Evolutionary conservation across 208 protist genomes (phyloP).

Genomic region (Crithidia thermophila): DNA sequence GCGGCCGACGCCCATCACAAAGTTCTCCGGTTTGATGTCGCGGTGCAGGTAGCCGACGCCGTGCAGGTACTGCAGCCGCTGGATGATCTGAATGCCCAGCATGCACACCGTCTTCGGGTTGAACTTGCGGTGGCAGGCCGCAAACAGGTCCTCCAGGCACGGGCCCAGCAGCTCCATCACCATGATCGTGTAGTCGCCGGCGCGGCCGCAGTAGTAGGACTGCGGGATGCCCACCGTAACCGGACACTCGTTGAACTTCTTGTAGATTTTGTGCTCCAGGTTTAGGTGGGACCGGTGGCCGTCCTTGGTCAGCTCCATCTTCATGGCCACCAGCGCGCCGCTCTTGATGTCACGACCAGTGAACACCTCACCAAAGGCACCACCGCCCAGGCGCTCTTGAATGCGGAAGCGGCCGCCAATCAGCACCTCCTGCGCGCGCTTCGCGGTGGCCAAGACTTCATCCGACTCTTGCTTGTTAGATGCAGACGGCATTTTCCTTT

Average conservation of each 20-base stretch:
- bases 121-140: conserved; percentile 90
- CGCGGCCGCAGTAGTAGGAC: conserved; percentile 95
- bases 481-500: conserved; percentile 22
- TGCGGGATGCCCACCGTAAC: conserved; percentile 94
- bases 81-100: conserved; percentile 95
- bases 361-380: conserved; percentile 99
- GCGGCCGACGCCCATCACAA: conserved; percentile 77
- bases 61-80: conserved; percentile 95
- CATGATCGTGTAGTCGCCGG: conserved; percentile 98
- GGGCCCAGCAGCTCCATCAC: conserved; percentile 99
- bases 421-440: conserved; percentile 47
- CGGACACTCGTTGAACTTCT: conserved; percentile 59
- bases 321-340: conserved; percentile 73
- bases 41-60: conserved; percentile 81
- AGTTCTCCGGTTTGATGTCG: conserved; percentile 93
- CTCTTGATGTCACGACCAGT: conserved; percentile 68
- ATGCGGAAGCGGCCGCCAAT: conserved; percentile 93
- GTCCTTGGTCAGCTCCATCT: conserved; percentile 75
- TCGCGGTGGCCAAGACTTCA: background rate
- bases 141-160: conserved; percentile 98
- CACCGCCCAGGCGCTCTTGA: conserved; percentile 94
- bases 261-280: conserved; percentile 83
- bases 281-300: conserved; percentile 67
- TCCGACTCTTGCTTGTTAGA: background rate
- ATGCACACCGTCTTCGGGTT: conserved; percentile 95